Evolutionary conservation across 345 rosid species (phyloP).

Genomic region (Syzygium jambos): DNA sequence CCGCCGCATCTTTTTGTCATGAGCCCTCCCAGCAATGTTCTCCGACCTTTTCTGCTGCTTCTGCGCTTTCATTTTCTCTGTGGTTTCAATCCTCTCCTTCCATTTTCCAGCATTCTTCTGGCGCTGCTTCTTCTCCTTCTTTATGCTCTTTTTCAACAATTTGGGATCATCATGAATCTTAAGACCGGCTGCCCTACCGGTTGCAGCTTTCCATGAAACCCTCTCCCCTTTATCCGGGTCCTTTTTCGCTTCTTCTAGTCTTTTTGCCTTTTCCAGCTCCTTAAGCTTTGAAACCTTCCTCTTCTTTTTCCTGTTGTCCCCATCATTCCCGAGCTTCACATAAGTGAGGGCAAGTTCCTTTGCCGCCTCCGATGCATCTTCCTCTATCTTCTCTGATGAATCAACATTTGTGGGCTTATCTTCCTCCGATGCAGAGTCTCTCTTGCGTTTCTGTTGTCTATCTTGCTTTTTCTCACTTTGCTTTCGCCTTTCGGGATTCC

Average conservation of each 20-base stretch:
- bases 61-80: constrained; percentile 48
- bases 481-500: constrained; percentile 12
- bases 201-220: constrained; percentile 63
- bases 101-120: constrained; percentile 80
- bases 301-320: constrained; percentile 41
- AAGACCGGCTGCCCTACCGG: constrained; percentile 66
- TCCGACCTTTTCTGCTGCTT: constrained; percentile 71
- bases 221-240: constrained; percentile 71
- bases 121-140: constrained; percentile 61
- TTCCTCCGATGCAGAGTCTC: constrained; percentile 34
- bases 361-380: constrained; percentile 61
- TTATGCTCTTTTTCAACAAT: constrained; percentile 65
- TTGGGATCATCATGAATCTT: constrained; percentile 85
- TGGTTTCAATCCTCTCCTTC: constrained; percentile 66
- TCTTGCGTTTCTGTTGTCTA: constrained; percentile 50
- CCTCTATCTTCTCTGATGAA: constrained; percentile 33
- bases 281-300: constrained; percentile 46
- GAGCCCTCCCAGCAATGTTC: constrained; percentile 59
- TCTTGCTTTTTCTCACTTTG: constrained; percentile 14
- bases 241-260: constrained; percentile 55
- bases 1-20: constrained; percentile 59
- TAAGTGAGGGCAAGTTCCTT: constrained; percentile 63
- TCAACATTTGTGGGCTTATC: constrained; percentile 11
- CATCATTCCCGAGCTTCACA: constrained; percentile 63
- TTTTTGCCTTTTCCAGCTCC: constrained; percentile 67